Conservation (phyloP, 345 rosid species). For the Diplotaxis tenuifolia region DNA sequence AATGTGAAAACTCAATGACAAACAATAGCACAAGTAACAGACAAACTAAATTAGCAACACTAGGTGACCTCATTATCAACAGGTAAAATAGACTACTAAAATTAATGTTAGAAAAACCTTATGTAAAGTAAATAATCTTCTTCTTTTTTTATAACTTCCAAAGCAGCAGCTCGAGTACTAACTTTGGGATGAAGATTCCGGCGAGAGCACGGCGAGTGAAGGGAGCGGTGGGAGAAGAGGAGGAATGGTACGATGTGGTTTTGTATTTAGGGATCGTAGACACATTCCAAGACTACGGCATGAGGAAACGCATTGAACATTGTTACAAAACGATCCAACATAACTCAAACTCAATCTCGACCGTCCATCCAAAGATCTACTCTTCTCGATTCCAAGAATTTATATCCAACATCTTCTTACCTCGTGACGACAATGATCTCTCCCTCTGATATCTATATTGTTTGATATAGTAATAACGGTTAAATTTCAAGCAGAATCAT, state of each 20-base stretch:
- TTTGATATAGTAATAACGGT: background rate
- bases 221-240: constrained; percentile 7
- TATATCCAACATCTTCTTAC: constrained; percentile 40
- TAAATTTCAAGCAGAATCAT: background rate
- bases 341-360: constrained; percentile 47
- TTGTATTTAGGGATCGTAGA: constrained; percentile 48
- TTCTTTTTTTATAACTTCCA: background rate
- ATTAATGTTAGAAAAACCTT: too few relatives aligned
- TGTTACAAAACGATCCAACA: constrained; percentile 50
- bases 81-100: too few relatives aligned
- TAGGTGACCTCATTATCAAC: constrained; percentile 11
- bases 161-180: constrained; percentile 23
- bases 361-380: constrained; percentile 49
- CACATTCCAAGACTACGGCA: constrained; percentile 42
- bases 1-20: constrained; percentile 12
- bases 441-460: background rate
- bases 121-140: background rate
- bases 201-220: constrained; percentile 42
- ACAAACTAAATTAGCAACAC: constrained; percentile 3
- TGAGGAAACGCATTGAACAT: constrained; percentile 53
- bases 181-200: constrained; percentile 41
- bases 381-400: constrained; percentile 53
- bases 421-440: background rate
- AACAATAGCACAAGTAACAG: constrained; percentile 15
- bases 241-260: constrained; percentile 38